A percentile compares a stretch with the other conserved stretches of the same genome.
Conservation (phyloP, 2,329 filamentous ascomycete species). For the Paramyrothecium roridum region DNA sequence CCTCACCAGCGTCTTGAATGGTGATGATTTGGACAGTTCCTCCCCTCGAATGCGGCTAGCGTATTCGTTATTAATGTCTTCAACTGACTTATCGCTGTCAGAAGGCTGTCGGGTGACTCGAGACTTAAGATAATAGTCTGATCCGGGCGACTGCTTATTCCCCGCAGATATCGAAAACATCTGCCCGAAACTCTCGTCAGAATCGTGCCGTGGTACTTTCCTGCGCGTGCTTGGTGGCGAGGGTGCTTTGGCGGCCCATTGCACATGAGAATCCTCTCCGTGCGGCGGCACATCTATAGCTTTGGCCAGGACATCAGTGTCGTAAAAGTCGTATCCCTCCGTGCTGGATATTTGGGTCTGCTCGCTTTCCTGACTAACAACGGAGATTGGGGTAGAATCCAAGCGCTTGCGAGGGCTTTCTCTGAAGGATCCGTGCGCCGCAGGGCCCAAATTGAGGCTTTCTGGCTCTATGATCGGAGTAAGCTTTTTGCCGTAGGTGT, state of each 20-base stretch:
- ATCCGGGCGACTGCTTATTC: constrained; percentile 21
- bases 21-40: constrained; percentile 21
- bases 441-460: constrained; percentile 47
- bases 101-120: constrained; percentile 22
- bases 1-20: constrained; percentile 6
- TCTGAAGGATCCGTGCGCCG: constrained; percentile 32
- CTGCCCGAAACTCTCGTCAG: constrained; percentile 54
- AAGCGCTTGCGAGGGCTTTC: constrained; percentile 39
- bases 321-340: constrained; percentile 66
- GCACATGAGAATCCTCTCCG: not conserved
- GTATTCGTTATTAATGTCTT: constrained; percentile 33
- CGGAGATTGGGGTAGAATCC: constrained; percentile 49
- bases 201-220: constrained; percentile 45
- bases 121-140: constrained; percentile 15
- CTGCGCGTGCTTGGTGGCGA: constrained; percentile 22
- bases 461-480: constrained; percentile 49
- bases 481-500: constrained; percentile 30
- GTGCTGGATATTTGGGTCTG: constrained; percentile 46
- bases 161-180: constrained; percentile 57
- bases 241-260: constrained; percentile 27
- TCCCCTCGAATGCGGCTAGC: constrained; percentile 43
- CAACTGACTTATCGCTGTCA: constrained; percentile 22
- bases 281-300: constrained; percentile 50
- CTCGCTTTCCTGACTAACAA: constrained; percentile 47
- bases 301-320: constrained; percentile 48